Evolutionary conservation across 2,329 filamentous ascomycete species (phyloP), one percentile per base, ranked within the genome.

Genomic region (Colletotrichum liaoningense): DNA sequence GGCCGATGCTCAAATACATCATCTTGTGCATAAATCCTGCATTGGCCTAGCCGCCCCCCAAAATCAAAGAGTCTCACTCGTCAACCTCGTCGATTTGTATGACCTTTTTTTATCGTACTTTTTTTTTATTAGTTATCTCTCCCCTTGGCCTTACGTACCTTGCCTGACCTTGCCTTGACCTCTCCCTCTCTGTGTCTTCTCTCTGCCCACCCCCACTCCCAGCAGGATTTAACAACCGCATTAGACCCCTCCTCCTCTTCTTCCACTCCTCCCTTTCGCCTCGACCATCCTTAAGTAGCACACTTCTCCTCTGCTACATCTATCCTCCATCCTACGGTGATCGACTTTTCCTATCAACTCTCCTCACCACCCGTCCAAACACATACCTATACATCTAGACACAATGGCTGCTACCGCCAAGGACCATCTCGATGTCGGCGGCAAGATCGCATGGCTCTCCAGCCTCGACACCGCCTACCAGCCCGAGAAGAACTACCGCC

Each of bases 401-500:
- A 83, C 81, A 81, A 89, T 90, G 86, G 85, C 87, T 78, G 85
- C 87, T 71, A 93, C 92, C 82, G 93, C 95, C 83, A 90, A 97
- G 83, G 94, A 97, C 84, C 95, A 98, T 86, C 92, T 98, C 83
- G 90, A 91, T 82, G 91, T 93, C 81, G 93, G 94, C 84, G 89
- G 90, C 81, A 89, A 89, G 84, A 90, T 93, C 78, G 87, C 89
- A 81, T 93, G 91, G 91, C 86, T 92, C 75, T 87, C 90, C 75
- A 84, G 85, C 75, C 94, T 99, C 82, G 93, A 98, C 88, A 98
- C 96, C 77, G 94, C 97, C 82, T 95, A 93, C 87, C 89, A 90
- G 79, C 95, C 96, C 70, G 90, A 93, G 80, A 94, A 93, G 86
- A 95, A 97, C 88, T 97, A 97, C 87, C 95, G 97, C 81, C 93